These are phyloP conservation scores for Trichosporon ovoides DNA, from an alignment of 1,284 basidiomycete species.

Conservation along the genomic window DNA sequence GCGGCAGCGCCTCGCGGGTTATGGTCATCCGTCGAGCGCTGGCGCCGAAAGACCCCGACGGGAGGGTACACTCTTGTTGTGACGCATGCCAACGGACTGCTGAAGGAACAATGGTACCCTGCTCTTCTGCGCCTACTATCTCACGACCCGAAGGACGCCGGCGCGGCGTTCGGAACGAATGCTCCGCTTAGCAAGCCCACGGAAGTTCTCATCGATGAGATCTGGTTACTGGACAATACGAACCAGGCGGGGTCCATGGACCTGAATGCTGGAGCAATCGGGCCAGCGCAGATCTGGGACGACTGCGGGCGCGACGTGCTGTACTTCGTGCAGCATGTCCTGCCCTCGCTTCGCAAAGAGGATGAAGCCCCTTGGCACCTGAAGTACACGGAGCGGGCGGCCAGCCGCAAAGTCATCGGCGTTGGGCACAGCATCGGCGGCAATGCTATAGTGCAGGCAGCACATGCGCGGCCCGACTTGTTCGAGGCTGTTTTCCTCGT, in stretches of 20 bases:
- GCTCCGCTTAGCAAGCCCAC: not conserved
- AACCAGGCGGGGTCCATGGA: conserved; percentile 70
- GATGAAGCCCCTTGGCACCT: conserved; percentile 33
- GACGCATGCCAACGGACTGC: conserved; percentile 74
- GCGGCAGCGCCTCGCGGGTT: conserved; percentile 45
- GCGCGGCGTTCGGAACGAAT: conserved; percentile 11
- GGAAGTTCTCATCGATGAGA: conserved; percentile 57
- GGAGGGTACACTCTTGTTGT: conserved; percentile 62
- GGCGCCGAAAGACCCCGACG: conserved; percentile 15
- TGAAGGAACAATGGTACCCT: conserved; percentile 58
- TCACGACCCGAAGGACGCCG: conserved; percentile 5
- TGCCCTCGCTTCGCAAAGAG: conserved; percentile 29
- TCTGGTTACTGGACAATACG: conserved; percentile 71
- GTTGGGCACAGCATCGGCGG: conserved; percentile 80
- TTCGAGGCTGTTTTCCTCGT: conserved; percentile 70
- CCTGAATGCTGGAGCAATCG: conserved; percentile 58
- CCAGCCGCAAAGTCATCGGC: conserved; percentile 49
- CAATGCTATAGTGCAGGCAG: conserved; percentile 59
- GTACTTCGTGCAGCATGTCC: conserved; percentile 48
- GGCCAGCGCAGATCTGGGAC: conserved; percentile 37
- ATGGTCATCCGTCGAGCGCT: conserved; percentile 25
- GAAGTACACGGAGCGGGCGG: conserved; percentile 40
- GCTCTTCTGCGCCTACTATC: conserved; percentile 53
- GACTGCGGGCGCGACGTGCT: conserved; percentile 48
- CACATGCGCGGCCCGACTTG: conserved; percentile 60